Conservation (phyloP, 179 eudicot species). For the Nepenthes alata region DNA sequence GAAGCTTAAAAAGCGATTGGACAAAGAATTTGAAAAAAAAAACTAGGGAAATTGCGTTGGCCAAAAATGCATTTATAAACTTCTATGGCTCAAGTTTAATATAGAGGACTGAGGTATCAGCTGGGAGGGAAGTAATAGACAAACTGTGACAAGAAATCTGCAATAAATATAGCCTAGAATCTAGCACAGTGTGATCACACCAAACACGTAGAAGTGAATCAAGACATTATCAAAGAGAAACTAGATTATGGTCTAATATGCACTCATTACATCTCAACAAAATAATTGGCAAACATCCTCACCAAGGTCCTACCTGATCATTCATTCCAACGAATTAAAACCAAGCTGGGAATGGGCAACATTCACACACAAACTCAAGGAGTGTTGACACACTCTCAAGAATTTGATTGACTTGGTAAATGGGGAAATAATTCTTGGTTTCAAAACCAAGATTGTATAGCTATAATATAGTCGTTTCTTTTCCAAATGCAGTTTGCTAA, state of each 20-base stretch:
- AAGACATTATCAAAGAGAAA: not conserved
- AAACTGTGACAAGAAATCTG: not conserved
- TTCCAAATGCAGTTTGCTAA: no score
- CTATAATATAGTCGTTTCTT: no score
- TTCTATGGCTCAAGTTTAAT: not conserved
- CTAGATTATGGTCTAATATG: not conserved
- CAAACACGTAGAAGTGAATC: not conserved
- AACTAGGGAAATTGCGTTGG: not conserved
- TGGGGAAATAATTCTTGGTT: not conserved
- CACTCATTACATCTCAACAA: not conserved
- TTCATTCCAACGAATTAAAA: not conserved
- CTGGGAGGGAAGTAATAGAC: not conserved
- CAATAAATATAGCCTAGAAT: not conserved
- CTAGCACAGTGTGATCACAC: not conserved
- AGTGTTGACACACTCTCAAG: no score
- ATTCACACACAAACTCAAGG: not conserved
- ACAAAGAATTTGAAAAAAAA: not conserved
- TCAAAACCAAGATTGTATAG: no score
- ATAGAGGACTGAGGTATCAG: not conserved
- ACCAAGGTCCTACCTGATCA: not conserved
- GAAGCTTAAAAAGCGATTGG: not conserved
- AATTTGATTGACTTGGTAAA: no score
- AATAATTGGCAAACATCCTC: not conserved
- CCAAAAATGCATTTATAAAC: not conserved
- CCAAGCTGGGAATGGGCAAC: constrained; percentile 2